Evolutionary conservation across 257 asterid species (phyloP).

Genomic region (Anisodus tanguticus): DNA sequence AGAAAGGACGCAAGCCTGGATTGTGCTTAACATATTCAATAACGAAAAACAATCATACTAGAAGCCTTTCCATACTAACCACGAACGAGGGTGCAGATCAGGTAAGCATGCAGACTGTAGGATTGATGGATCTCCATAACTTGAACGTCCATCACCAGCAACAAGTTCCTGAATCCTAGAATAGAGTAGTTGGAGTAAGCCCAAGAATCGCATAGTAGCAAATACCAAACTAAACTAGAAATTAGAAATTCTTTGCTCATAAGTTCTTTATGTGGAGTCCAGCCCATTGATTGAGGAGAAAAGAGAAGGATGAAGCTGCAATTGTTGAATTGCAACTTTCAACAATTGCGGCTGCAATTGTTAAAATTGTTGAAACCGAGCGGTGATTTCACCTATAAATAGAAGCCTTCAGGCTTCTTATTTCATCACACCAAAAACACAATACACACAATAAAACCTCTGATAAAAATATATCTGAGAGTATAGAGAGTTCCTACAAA

Average conservation of each 20-base stretch:
- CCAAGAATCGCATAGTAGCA: background rate
- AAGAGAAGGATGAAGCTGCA: too few relatives aligned
- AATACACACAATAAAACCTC: too few relatives aligned
- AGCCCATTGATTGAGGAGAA: too few relatives aligned
- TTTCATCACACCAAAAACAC: too few relatives aligned
- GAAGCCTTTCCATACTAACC: constrained; percentile 34
- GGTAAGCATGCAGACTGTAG: constrained; percentile 23
- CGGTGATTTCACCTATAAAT: too few relatives aligned
- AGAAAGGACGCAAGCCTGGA: background rate
- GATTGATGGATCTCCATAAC: constrained; percentile 35
- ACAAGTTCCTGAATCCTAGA: constrained; percentile 37
- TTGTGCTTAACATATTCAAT: background rate
- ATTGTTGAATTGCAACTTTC: too few relatives aligned
- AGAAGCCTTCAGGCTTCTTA: too few relatives aligned
- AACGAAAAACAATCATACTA: background rate
- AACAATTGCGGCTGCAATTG: too few relatives aligned
- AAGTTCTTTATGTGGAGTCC: too few relatives aligned
- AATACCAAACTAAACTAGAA: background rate
- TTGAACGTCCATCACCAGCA: constrained; percentile 28
- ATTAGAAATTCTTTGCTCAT: background rate
- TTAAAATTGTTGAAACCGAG: too few relatives aligned
- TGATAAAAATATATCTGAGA: too few relatives aligned
- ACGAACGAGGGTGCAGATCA: constrained; percentile 36
- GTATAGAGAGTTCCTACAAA: too few relatives aligned
- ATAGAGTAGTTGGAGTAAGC: background rate